Evolutionary conservation across 2,329 filamentous ascomycete genomes (phyloP), one percentile per base, ranked within the genome.

Genomic region (Aureobasidium sp.): DNA sequence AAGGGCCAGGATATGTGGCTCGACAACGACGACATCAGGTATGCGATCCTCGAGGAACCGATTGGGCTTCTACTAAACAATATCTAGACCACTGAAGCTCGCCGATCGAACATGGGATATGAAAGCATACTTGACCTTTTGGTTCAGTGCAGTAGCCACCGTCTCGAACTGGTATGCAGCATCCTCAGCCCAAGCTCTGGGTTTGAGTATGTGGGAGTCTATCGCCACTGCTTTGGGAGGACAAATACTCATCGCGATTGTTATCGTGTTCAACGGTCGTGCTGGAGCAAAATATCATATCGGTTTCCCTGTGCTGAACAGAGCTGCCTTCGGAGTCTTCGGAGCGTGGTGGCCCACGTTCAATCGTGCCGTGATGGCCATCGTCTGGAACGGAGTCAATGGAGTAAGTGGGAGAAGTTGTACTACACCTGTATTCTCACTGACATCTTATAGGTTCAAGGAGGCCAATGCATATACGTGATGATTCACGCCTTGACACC

Each of bases 171-270:
- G 41, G 41, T 59, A 59, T 30, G 55, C 36, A 13, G 55, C 44
- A 37, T 59, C 55, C 5, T 45, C 55, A 11, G 55, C 55, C 15
- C 44, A 47, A 48, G 55, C 55, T 34, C 13, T 48, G n/a, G 77
- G 77, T 10, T 67, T 79, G 32, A 76, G 72, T 54, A 76, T 79
- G 70, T 79, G 77, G 77, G 77, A 79, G 65, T 73, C 3, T 64
- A n/a, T 79, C 2, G 73, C 66, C 3, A 76, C 73, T 66, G 66
- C 70, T 3, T 67, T 75, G 25, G 75, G 71, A 5, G 77, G 78
- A 8, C 74, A 78, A 39, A 68, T 73, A 29, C 67, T 80, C 13
- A 74, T 76, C 59, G 73, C 73, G 37, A 54, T 74, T 63, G 66
- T 77, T 62, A 77, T 79, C 67, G 72, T 73, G 0, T 66, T 78